phyloP scores from a whole-genome alignment of 2,329 filamentous ascomycete genomes.

The Cladophialophora carrionii region DNA sequence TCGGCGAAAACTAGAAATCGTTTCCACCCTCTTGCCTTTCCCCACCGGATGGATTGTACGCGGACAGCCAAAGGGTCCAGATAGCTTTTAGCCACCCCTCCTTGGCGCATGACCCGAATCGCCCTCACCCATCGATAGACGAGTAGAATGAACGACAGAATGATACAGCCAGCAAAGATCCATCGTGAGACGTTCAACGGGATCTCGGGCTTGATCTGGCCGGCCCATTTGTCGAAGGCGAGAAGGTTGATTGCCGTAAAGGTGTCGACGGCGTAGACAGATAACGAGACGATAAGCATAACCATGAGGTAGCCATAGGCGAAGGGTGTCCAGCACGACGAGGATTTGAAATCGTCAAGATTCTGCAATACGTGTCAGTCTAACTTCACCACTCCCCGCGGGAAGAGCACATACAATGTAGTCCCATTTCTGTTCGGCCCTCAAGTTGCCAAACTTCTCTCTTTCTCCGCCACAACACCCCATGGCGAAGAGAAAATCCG shows the following conservation, averaged over 20 bases:
- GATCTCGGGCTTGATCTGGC: constrained; percentile 76
- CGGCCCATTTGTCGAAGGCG: constrained; percentile 86
- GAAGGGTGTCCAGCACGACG: constrained; percentile 73
- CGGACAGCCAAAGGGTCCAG: constrained; percentile 84
- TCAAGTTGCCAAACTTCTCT: constrained; percentile 65
- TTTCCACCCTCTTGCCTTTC: constrained; percentile 76
- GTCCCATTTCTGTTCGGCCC: constrained; percentile 90
- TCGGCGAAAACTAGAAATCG: constrained; percentile 91
- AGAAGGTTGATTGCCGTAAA: constrained; percentile 93
- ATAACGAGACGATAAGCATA: constrained; percentile 74
- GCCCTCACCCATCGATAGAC: constrained; percentile 79
- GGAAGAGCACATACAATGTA: constrained; percentile 69
- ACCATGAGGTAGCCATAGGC: constrained; percentile 87
- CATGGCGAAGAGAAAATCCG: constrained; percentile 56
- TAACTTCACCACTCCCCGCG: background rate
- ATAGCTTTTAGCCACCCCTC: constrained; percentile 88
- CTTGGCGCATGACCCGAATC: constrained; percentile 76
- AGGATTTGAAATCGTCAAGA: constrained; percentile 77
- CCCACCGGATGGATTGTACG: constrained; percentile 78
- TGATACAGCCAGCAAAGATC: constrained; percentile 93
- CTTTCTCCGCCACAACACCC: constrained; percentile 64
- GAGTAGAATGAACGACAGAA: constrained; percentile 83
- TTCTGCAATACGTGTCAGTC: constrained; percentile 47
- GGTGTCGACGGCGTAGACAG: constrained; percentile 86
- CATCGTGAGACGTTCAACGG: constrained; percentile 80